Conservation (phyloP, 2,329 filamentous ascomycete genomes). For the Aspergillus transmontanensis region DNA sequence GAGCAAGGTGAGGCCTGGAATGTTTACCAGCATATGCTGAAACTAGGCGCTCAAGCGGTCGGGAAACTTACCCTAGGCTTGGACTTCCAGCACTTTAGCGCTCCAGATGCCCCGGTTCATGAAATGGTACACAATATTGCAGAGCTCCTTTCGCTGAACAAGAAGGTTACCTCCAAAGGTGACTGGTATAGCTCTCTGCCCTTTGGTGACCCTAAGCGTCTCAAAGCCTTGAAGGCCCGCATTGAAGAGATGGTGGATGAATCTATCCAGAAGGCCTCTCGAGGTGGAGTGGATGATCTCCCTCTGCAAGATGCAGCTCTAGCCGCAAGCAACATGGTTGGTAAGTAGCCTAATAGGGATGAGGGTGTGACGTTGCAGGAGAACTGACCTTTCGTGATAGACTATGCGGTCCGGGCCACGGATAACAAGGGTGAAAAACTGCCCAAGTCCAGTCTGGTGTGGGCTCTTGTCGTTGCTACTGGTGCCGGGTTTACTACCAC, state of each 20-base stretch:
- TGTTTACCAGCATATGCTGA: constrained; percentile 54
- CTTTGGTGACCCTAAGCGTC: constrained; percentile 57
- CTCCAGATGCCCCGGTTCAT: constrained; percentile 50
- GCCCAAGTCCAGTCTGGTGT: constrained; percentile 44
- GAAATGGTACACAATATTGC: constrained; percentile 56
- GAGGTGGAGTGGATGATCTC: constrained; percentile 30
- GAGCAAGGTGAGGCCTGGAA: constrained; percentile 49
- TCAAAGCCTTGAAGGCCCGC: constrained; percentile 29
- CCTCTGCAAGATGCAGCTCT: constrained; percentile 50
- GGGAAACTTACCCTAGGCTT: constrained; percentile 49
- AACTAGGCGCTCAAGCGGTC: constrained; percentile 48
- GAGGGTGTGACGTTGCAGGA: no score
- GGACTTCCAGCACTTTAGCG: constrained; percentile 49
- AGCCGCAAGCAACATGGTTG: constrained; percentile 10
- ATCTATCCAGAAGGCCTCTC: constrained; percentile 22
- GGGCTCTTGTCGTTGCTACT: constrained; percentile 52
- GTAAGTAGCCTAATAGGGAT: no score
- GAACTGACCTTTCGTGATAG: constrained; percentile 34
- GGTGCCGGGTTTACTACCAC: constrained; percentile 64
- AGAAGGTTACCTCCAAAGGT: constrained; percentile 58
- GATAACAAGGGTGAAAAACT: constrained; percentile 59
- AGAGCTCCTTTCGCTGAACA: constrained; percentile 57
- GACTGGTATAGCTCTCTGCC: constrained; percentile 60
- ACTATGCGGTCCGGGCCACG: constrained; percentile 48
- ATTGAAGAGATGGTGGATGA: constrained; percentile 20